Evolutionary conservation across 208 protist genomes (phyloP), one percentile per base, ranked within the genome.

Genomic region (Borovskyia barvae): DNA sequence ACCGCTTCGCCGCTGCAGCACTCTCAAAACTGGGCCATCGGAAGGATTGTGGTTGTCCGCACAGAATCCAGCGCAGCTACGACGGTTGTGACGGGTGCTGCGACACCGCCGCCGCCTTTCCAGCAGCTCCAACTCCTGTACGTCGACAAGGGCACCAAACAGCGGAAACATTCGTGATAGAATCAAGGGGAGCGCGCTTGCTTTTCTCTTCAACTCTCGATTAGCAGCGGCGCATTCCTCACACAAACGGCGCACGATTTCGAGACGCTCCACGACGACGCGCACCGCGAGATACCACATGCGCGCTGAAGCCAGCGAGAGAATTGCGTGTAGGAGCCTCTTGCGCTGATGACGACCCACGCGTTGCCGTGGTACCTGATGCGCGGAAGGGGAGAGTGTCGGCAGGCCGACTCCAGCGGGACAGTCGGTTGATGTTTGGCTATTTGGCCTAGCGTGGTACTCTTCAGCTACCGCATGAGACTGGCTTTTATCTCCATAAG

Each of bases 121-220:
- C 2, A 11, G 25, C 41, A 61, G 9, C 36, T 55, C 36, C 50
- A 66, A 9, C 28, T 60, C 49, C 19, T 67, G 56, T 30, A 84
- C 65, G 43, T 80, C 71, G 14, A 72, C 73, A 14, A 46, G 5
- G 0, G 71, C 48, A 2, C 77, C 77, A 28, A 84, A 80, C 3
- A 80, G 45, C 6, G 77, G 72, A 30, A 81, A 84, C 19, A 46
- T 28, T 2, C 77, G 72, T 5, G 77, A 72, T 22, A 78, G 35
- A 40, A 63, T 37, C 20, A 65, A 49, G n/a, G 57, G 72, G 33
- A 63, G 49, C 53, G 42, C 52, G 29, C 52, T 41, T 11, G 17
- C 50, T 11, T 52, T n/a, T 35, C 3, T 12, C 17, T 14, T 43
- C 24, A 0, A 2, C 9, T 5, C 19, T 39, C 29, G 42, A 50